Percentiles rank a stretch among this genome's conserved stretches.
phyloP scores from a whole-genome alignment of 2,329 filamentous ascomycete species.

The Penicillium sp. region DNA sequence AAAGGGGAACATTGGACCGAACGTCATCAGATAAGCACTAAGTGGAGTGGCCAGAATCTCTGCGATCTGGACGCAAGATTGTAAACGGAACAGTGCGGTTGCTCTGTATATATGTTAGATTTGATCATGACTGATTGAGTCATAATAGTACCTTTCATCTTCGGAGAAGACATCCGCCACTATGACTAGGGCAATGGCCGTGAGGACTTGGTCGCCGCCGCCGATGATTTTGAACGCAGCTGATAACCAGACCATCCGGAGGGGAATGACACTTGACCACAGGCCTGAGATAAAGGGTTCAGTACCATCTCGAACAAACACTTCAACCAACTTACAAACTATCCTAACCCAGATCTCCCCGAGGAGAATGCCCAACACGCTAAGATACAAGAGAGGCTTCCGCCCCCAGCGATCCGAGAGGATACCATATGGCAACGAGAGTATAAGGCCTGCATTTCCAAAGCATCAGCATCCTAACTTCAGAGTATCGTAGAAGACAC shows the following conservation, averaged over 20 bases:
- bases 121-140: not conserved
- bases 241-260: constrained; percentile 24
- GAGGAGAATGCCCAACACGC: constrained; percentile 16
- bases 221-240: constrained; percentile 20
- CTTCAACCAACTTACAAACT: constrained; percentile 19
- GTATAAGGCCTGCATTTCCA: constrained; percentile 17
- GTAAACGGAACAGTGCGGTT: constrained; percentile 20
- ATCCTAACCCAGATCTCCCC: constrained; percentile 22
- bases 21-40: constrained; percentile 24
- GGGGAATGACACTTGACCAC: constrained; percentile 17
- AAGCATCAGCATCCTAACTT: not conserved
- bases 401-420: constrained; percentile 26
- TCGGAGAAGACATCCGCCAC: constrained; percentile 24
- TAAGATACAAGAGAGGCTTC: constrained; percentile 20
- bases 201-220: constrained; percentile 20
- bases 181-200: constrained; percentile 19
- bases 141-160: constrained; percentile 21
- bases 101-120: constrained; percentile 13
- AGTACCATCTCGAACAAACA: not conserved
- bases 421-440: constrained; percentile 25
- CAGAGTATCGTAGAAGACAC: not conserved
- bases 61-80: constrained; percentile 16
- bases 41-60: constrained; percentile 23
- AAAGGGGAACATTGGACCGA: constrained; percentile 19
- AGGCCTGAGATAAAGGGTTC: constrained; percentile 8